phyloP scores from a whole-genome alignment of 495 filamentous ascomycete genomes.

The Pseudevernia furfuracea region DNA sequence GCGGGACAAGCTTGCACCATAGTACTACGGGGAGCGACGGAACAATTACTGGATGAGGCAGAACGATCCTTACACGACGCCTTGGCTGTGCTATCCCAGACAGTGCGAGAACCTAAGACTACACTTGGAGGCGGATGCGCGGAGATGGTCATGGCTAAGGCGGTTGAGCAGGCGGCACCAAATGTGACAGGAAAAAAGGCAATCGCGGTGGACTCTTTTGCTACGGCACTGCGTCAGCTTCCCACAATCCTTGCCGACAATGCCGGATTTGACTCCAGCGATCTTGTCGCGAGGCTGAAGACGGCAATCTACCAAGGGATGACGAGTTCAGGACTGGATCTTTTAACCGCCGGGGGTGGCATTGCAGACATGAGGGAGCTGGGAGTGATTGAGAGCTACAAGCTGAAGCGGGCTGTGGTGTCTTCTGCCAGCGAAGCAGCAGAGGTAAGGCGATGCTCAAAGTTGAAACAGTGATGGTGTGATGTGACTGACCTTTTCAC shows the following conservation, averaged over 20 bases:
- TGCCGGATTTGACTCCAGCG: constrained; percentile 88
- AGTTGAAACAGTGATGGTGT: background rate
- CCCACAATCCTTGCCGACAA: constrained; percentile 97
- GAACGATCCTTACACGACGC: constrained; percentile 95
- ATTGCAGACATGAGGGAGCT: constrained; percentile 94
- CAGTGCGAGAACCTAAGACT: constrained; percentile 85
- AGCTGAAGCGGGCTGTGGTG: constrained; percentile 94
- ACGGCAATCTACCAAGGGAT: constrained; percentile 91
- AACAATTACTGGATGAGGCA: constrained; percentile 93
- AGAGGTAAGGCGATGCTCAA: constrained; percentile 55
- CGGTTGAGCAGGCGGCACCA: constrained; percentile 87
- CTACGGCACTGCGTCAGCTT: constrained; percentile 79
- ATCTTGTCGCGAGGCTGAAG: constrained; percentile 82
- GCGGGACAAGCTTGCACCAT: constrained; percentile 95
- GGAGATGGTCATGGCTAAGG: constrained; percentile 98
- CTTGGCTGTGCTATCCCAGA: constrained; percentile 93
- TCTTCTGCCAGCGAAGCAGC: constrained; percentile 91
- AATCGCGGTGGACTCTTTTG: constrained; percentile 83
- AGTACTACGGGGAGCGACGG: constrained; percentile 90
- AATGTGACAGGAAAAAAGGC: constrained; percentile 96
- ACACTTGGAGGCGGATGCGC: constrained; percentile 94
- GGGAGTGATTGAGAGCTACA: constrained; percentile 98
- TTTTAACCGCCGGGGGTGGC: constrained; percentile 82
- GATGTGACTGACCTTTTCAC: constrained; percentile 17
- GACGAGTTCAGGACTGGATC: constrained; percentile 82